A percentile compares a stretch with the other conserved stretches of the same genome.
Conservation (phyloP, 148 eudicot species). For the Pouteria glomerata region DNA sequence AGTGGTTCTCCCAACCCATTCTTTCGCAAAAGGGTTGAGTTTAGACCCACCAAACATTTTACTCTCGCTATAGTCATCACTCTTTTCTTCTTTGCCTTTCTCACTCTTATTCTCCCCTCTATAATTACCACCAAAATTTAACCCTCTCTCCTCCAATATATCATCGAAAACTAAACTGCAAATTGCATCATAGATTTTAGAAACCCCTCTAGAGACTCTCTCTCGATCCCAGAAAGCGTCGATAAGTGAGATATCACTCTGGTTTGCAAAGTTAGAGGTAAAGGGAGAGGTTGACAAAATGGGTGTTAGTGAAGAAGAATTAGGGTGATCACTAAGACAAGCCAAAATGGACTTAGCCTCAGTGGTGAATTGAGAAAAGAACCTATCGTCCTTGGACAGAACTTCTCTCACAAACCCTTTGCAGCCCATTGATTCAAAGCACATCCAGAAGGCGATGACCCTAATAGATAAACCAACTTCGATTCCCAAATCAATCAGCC, state of each 20-base stretch:
- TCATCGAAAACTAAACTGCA: constrained; percentile 9
- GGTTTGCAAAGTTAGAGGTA: neutral
- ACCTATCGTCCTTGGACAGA: neutral
- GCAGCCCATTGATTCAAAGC: constrained; percentile 1
- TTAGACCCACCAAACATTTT: too few species aligned
- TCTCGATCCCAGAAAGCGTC: neutral
- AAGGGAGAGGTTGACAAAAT: neutral
- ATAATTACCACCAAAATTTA: neutral
- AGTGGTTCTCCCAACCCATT: neutral
- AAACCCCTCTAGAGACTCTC: neutral
- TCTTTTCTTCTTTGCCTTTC: too few species aligned
- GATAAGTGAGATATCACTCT: neutral
- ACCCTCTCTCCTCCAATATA: constrained; percentile 17
- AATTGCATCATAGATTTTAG: neutral
- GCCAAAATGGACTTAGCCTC: neutral
- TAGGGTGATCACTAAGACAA: too few species aligned
- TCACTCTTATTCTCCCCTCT: neutral
- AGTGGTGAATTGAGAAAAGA: neutral
- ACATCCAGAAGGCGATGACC: neutral
- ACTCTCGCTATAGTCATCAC: too few species aligned
- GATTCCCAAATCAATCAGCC: neutral
- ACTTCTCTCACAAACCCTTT: neutral
- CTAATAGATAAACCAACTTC: neutral
- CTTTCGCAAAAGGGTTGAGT: neutral
- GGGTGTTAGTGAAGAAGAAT: neutral